Evolutionary conservation across 2,329 filamentous ascomycete genomes (phyloP), one percentile per base, ranked within the genome.

Genomic region (Trichoderma sp.): DNA sequence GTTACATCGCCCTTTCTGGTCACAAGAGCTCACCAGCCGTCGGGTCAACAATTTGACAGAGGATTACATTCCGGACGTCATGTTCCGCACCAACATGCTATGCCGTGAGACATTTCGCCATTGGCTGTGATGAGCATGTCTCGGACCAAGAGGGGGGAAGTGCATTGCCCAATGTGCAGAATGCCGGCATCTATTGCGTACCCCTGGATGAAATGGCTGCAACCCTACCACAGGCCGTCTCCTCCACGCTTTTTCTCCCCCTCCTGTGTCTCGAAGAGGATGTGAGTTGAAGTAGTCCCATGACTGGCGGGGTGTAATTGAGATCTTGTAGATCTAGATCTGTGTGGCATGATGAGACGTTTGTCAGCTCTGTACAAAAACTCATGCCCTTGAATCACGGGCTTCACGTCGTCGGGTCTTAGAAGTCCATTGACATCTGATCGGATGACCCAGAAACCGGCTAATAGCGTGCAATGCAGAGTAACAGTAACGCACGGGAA

Each of bases 131-230:
- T 60, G 63, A 30, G 57, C 57, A 47, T 59, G 44, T 59, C 50
- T 56, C 30, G 21, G n/a, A 45, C 57, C 44, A 55, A 55, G 50
- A 63, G 57, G 57, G 34, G 34, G 57, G 57, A 56, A 24, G 57
- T 61, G 64, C 64, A 65, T 57, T 48, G 52, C 57, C 34, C 47
- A 45, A 19, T 62, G n/a, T 50, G 24, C 26, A 30, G 26, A 41
- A 65, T 65, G 57, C 51, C 50, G 57, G 45, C 21, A 44, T 12
- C 30, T 56, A 50, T n/a, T 39, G 34, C 34, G 34, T 39, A 39
- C 57, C 64, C 64, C 56, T 65, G 64, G 50, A 55, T 61, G n/a
- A 61, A 61, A 56, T 65, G 30, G 50, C 44, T 61, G 64, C 57
- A 65, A 65, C 64, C 56, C 57, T 10, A 41, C 54, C 41, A 39